A percentile compares a stretch with the other conserved stretches of the same genome.
Conservation (phyloP, 2,329 filamentous ascomycete genomes). For the Pseudopyrenochaeta lycopersici region DNA sequence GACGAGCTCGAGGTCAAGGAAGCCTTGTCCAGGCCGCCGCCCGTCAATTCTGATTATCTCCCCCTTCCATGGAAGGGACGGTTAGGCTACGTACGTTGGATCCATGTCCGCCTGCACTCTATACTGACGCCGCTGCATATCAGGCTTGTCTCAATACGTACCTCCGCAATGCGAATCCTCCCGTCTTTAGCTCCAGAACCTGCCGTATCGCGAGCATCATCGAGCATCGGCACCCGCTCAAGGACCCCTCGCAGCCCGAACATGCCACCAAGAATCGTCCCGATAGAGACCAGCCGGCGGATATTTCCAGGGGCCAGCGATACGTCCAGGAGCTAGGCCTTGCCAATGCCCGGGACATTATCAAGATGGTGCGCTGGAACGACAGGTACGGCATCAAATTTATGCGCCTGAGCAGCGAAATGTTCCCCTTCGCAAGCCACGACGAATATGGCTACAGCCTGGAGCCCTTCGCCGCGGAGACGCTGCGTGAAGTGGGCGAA, state of each 20-base stretch:
- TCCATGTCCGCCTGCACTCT: conserved; percentile 14
- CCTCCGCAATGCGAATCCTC: conserved; percentile 79
- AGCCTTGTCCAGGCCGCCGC: conserved; percentile 71
- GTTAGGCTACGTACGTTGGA: conserved; percentile 78
- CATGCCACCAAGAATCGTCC: conserved; percentile 88
- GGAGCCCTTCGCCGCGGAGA: conserved; percentile 81
- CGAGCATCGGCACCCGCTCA: conserved; percentile 84
- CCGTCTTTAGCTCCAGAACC: conserved; percentile 89
- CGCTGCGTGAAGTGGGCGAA: conserved; percentile 77
- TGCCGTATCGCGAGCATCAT: conserved; percentile 91
- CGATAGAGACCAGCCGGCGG: conserved; percentile 74
- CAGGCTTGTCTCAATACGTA: conserved; percentile 93
- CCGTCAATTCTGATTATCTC: conserved; percentile 82
- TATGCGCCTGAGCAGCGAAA: conserved; percentile 90
- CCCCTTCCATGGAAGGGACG: conserved; percentile 91
- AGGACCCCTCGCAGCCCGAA: conserved; percentile 77
- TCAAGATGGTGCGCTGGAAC: conserved; percentile 91
- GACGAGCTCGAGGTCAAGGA: conserved; percentile 67
- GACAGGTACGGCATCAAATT: conserved; percentile 91
- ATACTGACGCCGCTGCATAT: conserved; percentile 24
- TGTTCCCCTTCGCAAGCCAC: conserved; percentile 97
- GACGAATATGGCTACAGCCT: conserved; percentile 86
- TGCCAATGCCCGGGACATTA: conserved; percentile 82
- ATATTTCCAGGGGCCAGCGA: conserved; percentile 70
- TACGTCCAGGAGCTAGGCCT: conserved; percentile 82